Conservation (phyloP, 495 filamentous ascomycete genomes). For the Astrocystis sublimbata region DNA sequence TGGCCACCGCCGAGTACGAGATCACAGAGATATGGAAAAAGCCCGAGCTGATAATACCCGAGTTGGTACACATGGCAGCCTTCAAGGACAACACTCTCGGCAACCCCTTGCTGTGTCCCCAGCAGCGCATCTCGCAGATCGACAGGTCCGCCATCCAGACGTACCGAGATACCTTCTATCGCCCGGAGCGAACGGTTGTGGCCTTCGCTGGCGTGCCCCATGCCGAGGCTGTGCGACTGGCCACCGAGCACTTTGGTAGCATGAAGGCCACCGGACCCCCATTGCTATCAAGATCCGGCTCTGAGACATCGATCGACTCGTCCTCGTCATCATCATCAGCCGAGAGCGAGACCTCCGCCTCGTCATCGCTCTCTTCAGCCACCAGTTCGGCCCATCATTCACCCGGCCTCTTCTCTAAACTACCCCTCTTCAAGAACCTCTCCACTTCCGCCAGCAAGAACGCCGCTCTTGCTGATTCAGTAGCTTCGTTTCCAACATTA, state of each 20-base stretch:
- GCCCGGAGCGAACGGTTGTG: conserved; percentile 86
- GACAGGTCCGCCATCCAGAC: conserved; percentile 70
- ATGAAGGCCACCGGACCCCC: conserved; percentile 63
- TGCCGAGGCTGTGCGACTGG: conserved; percentile 72
- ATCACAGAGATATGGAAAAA: conserved; percentile 98
- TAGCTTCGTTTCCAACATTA: conserved; percentile 45
- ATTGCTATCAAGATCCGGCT: conserved; percentile 56
- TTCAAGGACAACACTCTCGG: conserved; percentile 95
- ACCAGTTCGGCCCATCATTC: conserved; percentile 42
- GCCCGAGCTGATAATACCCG: conserved; percentile 92
- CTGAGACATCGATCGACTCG: conserved; percentile 51
- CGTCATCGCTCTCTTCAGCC: conserved; percentile 42
- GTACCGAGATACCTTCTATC: conserved; percentile 82
- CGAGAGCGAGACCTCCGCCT: conserved; percentile 38
- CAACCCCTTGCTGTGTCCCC: conserved; percentile 88
- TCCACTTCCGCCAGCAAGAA: conserved; percentile 67
- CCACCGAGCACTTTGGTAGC: conserved; percentile 85
- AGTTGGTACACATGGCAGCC: conserved; percentile 90
- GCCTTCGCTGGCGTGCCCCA: conserved; percentile 94
- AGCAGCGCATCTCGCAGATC: conserved; percentile 77
- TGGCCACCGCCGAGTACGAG: conserved; percentile 91
- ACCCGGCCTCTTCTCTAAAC: conserved; percentile 72
- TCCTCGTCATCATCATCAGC: conserved; percentile 46
- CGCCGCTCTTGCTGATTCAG: conserved; percentile 51
- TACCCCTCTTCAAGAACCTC: conserved; percentile 92